Evolutionary conservation across 768 basidiomycete genomes (phyloP), one percentile per base, ranked within the genome.

Genomic region (Suillus discolor): DNA sequence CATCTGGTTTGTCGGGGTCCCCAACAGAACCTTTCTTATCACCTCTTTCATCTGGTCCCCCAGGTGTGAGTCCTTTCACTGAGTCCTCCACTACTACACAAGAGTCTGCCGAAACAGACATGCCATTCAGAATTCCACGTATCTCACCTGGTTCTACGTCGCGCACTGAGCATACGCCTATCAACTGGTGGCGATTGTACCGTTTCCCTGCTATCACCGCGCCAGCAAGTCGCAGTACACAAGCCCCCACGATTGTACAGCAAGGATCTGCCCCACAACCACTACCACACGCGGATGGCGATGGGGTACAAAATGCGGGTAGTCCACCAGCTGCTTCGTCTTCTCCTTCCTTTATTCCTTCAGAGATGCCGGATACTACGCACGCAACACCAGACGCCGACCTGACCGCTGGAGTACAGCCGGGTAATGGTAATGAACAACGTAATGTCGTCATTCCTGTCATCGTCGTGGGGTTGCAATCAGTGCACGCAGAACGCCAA

Each of bases 161-260:
- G 18, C 75, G 77, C 20, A 76, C 77, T 4, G 80, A 81, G 68
- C 80, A 73, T 59, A 74, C 77, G 20, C 78, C 79, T 20, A 81
- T 93, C 65, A 93, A 93, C 72, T 91, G 91, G 87, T 93, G 92
- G 92, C 81, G 92, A 63, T 76, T 92, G 70, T 92, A 92, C 72
- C 85, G 91, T n/a, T 93, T 93, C 79, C 90, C 89, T 9, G 82
- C 91, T 45, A 89, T 92, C 68, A 68, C 78, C 16, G 79, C 83
- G n/a, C 75, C 81, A 9, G 69, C 72, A 71, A 41, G 69, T 69
- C 62, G 66, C 63, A 54, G 70, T 65, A 62, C 69, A 63, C 71
- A 69, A 20, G 64, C 70, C 36, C 55, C 62, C 25, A 42, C 39
- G 55, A 65, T 54, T 42, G 28, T 42, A 41, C 68, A 65, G 41